Conservation (phyloP, 345 rosid species). For the Eucalyptus tenuipes region DNA sequence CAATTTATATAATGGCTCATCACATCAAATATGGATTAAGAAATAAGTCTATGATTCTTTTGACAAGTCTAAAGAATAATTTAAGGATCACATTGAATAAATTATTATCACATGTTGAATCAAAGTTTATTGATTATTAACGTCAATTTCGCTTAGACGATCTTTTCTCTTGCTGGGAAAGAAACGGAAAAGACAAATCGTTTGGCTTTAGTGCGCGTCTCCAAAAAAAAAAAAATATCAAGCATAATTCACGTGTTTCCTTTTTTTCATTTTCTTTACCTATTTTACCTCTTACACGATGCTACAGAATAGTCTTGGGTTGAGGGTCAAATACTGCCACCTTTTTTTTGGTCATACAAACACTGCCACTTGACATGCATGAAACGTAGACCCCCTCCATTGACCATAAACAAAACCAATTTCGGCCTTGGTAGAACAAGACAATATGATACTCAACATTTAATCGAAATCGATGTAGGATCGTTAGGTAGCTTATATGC, state of each 20-base stretch:
- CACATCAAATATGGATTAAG: too few species aligned
- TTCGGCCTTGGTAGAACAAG: not conserved
- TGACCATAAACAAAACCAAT: not conserved
- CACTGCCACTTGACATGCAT: not conserved
- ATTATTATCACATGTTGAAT: too few species aligned
- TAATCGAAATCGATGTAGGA: not conserved
- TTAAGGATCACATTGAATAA: fast-evolving
- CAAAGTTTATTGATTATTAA: not conserved
- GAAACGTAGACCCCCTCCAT: not conserved
- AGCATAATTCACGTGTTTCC: not conserved
- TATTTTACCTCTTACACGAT: not conserved
- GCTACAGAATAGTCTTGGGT: not conserved
- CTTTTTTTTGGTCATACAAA: too few species aligned
- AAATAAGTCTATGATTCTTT: too few species aligned
- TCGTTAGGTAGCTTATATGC: not conserved
- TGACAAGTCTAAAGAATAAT: not conserved
- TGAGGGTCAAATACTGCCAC: too few species aligned
- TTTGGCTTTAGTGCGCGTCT: not conserved
- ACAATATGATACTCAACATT: not conserved
- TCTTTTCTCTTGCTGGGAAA: not conserved
- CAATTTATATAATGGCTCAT: too few species aligned
- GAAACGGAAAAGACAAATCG: not conserved
- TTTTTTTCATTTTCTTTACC: not conserved
- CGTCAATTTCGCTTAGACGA: not conserved
- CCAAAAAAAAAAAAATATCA: not conserved